These are phyloP conservation scores for Apium graveolens DNA, from an alignment of 129 eudicot genomes.

Conservation along the genomic window DNA sequence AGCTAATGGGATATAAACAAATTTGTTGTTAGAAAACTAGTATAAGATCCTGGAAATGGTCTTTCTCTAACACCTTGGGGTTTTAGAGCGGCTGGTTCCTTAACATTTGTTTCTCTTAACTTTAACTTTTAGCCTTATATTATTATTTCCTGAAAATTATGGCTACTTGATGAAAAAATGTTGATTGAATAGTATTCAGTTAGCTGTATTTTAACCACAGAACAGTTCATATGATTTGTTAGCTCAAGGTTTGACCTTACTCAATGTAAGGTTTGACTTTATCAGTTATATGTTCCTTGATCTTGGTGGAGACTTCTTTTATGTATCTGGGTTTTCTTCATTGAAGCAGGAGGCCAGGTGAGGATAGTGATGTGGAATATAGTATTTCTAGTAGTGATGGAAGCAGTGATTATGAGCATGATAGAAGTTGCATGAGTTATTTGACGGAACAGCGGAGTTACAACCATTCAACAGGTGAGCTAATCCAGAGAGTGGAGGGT, in stretches of 20 bases:
- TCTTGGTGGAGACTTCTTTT: neutral
- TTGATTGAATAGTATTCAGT: neutral
- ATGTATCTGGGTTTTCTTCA: neutral
- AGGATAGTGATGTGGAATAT: conserved; percentile 87
- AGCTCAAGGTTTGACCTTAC: neutral
- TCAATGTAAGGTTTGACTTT: no score
- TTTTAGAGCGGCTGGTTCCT: no score
- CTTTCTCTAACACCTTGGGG: no score
- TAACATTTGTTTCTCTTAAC: neutral
- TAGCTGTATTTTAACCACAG: neutral
- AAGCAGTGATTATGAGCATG: conserved; percentile 80
- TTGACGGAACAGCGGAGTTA: conserved; percentile 25
- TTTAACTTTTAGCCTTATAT: neutral
- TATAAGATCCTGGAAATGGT: no score
- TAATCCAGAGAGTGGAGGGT: conserved; percentile 28
- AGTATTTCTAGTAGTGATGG: conserved; percentile 91
- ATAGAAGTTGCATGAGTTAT: conserved; percentile 32
- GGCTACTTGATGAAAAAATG: neutral
- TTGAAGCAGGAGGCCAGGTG: conserved; percentile 50
- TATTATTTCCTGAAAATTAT: neutral
- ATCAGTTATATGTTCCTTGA: no score
- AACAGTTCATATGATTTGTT: neutral
- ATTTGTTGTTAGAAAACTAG: no score
- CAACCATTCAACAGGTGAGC: conserved; percentile 23
- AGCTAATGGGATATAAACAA: neutral